These are phyloP conservation scores for Aspergillus niger DNA, from an alignment of 2,329 filamentous ascomycete genomes.

Conservation along the genomic window DNA sequence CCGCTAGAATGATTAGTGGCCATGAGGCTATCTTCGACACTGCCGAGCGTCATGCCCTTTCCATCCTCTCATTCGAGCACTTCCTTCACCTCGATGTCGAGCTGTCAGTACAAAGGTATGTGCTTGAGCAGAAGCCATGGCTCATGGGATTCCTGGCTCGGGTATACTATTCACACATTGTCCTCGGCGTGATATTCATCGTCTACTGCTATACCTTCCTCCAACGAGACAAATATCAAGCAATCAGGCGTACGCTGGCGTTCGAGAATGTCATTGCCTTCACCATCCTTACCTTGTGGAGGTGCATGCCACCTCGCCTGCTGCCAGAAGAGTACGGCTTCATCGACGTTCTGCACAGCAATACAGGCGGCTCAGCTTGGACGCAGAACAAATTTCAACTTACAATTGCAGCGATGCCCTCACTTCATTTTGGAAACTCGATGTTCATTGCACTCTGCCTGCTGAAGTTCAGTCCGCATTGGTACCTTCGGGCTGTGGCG, in stretches of 20 bases:
- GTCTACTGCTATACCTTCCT: conserved; percentile 53
- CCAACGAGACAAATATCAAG: conserved; percentile 42
- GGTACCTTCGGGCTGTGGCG: conserved; percentile 38
- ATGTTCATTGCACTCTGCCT: conserved; percentile 33
- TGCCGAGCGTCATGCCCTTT: conserved; percentile 45
- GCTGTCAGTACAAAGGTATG: conserved; percentile 41
- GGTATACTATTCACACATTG: conserved; percentile 53
- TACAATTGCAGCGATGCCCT: conserved; percentile 55
- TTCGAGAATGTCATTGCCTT: conserved; percentile 53
- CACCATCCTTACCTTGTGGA: conserved; percentile 50
- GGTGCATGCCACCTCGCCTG: conserved; percentile 54
- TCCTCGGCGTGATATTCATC: conserved; percentile 50
- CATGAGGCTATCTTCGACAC: conserved; percentile 42
- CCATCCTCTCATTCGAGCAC: conserved; percentile 44
- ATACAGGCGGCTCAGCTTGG: conserved; percentile 35
- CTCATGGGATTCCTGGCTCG: conserved; percentile 45
- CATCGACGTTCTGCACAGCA: conserved; percentile 48
- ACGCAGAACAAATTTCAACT: conserved; percentile 51
- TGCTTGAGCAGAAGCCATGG: conserved; percentile 40
- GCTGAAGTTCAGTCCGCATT: conserved; percentile 46
- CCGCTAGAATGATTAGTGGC: conserved; percentile 45
- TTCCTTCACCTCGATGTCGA: conserved; percentile 45
- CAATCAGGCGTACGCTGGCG: conserved; percentile 52
- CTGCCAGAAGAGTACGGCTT: conserved; percentile 49
- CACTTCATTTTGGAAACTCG: conserved; percentile 49